Evolutionary conservation across 1,139 yeast genomes (phyloP).

Genomic region (Nakaseomyces kungkrabaensis): DNA sequence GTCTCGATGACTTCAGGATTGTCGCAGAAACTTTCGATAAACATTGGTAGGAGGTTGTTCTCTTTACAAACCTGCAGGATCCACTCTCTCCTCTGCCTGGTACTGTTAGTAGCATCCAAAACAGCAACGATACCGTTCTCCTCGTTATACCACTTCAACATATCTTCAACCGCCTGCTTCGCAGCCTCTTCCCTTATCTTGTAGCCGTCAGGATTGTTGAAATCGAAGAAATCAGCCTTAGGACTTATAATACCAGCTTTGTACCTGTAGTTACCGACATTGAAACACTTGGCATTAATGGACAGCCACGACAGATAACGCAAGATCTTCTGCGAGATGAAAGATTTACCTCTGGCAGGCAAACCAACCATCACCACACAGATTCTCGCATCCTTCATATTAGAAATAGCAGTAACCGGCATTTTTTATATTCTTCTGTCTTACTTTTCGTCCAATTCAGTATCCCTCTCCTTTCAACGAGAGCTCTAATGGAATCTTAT

Average conservation of each 20-base stretch:
- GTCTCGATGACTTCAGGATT: conserved; percentile 68
- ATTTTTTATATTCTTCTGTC: conserved; percentile 24
- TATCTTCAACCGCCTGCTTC: conserved; percentile 62
- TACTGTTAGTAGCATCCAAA: conserved; percentile 79
- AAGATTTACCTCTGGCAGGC: conserved; percentile 60
- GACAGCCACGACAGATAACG: conserved; percentile 89
- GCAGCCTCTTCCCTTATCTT: conserved; percentile 61
- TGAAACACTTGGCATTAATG: conserved; percentile 76
- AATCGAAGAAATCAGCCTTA: conserved; percentile 69
- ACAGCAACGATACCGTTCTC: conserved; percentile 86
- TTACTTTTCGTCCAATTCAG: neutral
- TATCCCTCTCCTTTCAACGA: neutral
- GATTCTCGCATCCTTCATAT: conserved; percentile 58
- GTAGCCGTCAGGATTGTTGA: conserved; percentile 53
- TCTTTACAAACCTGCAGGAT: conserved; percentile 54
- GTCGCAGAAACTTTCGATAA: conserved; percentile 85
- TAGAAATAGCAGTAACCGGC: conserved; percentile 71
- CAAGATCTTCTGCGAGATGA: conserved; percentile 64
- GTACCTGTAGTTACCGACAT: conserved; percentile 80
- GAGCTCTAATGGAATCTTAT: too few species aligned
- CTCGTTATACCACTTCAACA: conserved; percentile 77
- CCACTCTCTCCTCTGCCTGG: conserved; percentile 59
- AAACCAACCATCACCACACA: conserved; percentile 71
- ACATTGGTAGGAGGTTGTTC: conserved; percentile 75
- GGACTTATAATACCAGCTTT: conserved; percentile 45